A percentile compares a stretch with the other conserved stretches of the same genome.
phyloP scores from a whole-genome alignment of 495 filamentous ascomycete genomes.

The Podospora fimiseda region DNA sequence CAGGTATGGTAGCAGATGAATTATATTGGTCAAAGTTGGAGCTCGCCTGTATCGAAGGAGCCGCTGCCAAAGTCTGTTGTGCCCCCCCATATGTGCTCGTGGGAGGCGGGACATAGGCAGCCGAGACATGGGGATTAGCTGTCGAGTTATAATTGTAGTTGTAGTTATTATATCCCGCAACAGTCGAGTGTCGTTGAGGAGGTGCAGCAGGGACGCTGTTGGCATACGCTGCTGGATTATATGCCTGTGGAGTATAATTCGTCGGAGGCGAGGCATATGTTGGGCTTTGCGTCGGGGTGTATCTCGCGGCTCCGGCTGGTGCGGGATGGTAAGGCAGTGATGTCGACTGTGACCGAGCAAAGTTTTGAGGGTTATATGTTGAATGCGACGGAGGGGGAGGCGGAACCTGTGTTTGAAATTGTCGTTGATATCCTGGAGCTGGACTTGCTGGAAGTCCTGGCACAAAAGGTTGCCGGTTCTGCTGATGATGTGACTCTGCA shows the following conservation, averaged over 20 bases:
- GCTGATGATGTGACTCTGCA: conserved; percentile 25
- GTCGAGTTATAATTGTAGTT: conserved; percentile 37
- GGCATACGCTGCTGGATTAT: conserved; percentile 48
- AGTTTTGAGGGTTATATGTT: conserved; percentile 80
- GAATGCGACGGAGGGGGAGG: conserved; percentile 47
- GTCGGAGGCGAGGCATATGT: conserved; percentile 24
- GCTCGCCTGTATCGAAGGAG: conserved; percentile 22
- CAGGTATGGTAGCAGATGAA: conserved; percentile 13
- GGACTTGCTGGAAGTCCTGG: conserved; percentile 40
- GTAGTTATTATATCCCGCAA: conserved; percentile 38
- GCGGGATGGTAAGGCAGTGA: conserved; percentile 40
- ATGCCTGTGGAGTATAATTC: conserved; percentile 38
- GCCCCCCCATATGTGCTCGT: conserved; percentile 23
- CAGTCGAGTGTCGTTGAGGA: conserved; percentile 41
- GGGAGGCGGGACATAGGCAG: conserved; percentile 30
- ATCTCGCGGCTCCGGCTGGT: conserved; percentile 27
- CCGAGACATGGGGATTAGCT: conserved; percentile 25
- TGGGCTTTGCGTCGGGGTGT: conserved; percentile 26
- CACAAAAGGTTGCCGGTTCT: conserved; percentile 36
- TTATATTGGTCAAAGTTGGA: conserved; percentile 35
- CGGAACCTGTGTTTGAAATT: conserved; percentile 48
- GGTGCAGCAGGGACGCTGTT: conserved; percentile 19
- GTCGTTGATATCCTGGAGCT: conserved; percentile 51
- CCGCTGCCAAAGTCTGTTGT: conserved; percentile 26
- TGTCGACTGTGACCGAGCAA: conserved; percentile 56